phyloP scores from a whole-genome alignment of 164 flowering plant species.

The Aristolochia californica region DNA sequence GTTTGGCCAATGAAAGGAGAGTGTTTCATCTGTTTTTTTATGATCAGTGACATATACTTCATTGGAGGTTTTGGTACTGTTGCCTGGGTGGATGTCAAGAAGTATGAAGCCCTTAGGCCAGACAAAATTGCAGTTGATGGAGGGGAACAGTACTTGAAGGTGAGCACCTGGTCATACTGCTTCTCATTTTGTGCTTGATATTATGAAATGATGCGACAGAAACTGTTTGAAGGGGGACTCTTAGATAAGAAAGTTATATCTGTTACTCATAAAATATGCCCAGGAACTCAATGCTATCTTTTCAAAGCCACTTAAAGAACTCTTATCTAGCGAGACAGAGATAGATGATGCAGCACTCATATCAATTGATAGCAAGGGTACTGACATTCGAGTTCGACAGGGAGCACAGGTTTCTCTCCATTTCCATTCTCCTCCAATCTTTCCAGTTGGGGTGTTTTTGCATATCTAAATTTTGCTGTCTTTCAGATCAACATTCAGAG shows the following conservation, averaged over 20 bases:
- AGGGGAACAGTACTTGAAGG: conserved; percentile 93
- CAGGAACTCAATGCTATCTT: conserved; percentile 86
- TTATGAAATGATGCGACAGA: too few relatives aligned
- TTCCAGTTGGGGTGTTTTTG: not conserved
- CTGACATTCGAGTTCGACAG: conserved; percentile 85
- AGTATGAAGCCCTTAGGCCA: conserved; percentile 73
- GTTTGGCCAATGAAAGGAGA: too few relatives aligned
- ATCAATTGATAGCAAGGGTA: conserved; percentile 92
- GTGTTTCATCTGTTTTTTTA: not conserved
- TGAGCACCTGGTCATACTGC: conserved; percentile 9
- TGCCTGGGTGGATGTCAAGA: conserved; percentile 97
- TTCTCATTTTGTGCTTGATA: not conserved
- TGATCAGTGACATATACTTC: conserved; percentile 84
- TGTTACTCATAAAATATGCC: not conserved
- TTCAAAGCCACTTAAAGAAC: conserved; percentile 85
- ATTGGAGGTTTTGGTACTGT: conserved; percentile 99
- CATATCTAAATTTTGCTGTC: not conserved
- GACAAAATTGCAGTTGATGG: conserved; percentile 96
- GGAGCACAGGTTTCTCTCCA: conserved; percentile 79
- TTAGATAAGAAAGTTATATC: not conserved
- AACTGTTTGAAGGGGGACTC: not conserved
- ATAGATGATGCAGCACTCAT: conserved; percentile 95
- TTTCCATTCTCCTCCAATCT: not conserved
- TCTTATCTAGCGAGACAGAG: conserved; percentile 66
- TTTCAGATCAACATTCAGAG: conserved; percentile 91